Evolutionary conservation across 2,329 filamentous ascomycete species (phyloP), one percentile per base, ranked within the genome.

Genomic region (Furcasterigmium furcatum): DNA sequence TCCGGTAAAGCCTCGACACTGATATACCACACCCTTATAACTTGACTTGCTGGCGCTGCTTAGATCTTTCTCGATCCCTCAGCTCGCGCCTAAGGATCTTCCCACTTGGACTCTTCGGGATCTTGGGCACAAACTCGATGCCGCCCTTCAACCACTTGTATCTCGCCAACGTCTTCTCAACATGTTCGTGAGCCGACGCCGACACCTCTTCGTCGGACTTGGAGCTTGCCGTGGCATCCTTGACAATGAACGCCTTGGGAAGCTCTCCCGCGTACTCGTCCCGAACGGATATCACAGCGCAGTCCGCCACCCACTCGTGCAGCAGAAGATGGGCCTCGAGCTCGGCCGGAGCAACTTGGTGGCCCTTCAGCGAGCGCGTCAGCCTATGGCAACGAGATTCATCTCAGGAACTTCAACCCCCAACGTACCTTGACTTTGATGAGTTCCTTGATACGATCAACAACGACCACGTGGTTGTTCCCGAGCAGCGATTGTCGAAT

Each of bases 31-130:
- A n/a, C n/a, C n/a, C n/a, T n/a, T n/a, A n/a, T n/a, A n/a, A n/a
- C n/a, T n/a, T n/a, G n/a, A n/a, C n/a, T n/a, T n/a, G n/a, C n/a
- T n/a, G n/a, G n/a, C n/a, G n/a, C n/a, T n/a, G n/a, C n/a, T n/a
- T n/a, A n/a, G n/a, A n/a, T n/a, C n/a, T n/a, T n/a, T n/a, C n/a
- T n/a, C n/a, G 30, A 32, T 94, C 89, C 36, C 87, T 75, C 55
- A 95, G 65, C 42, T 88, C 55, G 19, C 85, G 71, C 41, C 85
- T 71, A 58, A 90, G 62, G 45, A 90, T 88, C 76, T 90, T 90
- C 8, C 87, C 86, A 55, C 80, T 85, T 0, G 84, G 77, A 58
- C 81, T 87, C 73, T 90, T 90, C 12, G 87, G 87, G 20, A 91
- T 79, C 41, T 71, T 72, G 38, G 84, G 79, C 14, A 85, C 70